Base-by-base conservation (phyloP, 306 rosid species). In the Dryas drummondii region DNA sequence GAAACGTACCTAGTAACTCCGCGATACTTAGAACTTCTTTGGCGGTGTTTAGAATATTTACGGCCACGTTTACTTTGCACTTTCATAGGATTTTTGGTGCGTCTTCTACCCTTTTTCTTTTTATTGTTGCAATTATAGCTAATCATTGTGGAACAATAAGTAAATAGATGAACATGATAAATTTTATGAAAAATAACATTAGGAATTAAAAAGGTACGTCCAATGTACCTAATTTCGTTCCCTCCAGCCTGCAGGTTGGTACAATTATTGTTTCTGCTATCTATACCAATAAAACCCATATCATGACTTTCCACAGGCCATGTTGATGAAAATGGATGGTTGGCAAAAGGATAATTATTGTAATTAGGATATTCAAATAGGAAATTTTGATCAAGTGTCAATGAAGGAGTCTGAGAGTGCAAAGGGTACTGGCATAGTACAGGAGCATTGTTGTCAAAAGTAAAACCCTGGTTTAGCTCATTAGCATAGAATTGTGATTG, bases 1-100 rank as follows among this genome's bases (percentile, higher is more conserved):
- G 6, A 16, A 41, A 71, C 46, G 3, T 52, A 86, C 89, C 49
- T 86, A 27, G 79, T 49, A 53, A 86, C 89, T 56, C 89, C 89
- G 1, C 83, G 70, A 49, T 49, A 86, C 15, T 6, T 6, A 3
- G 90, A 86, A 44, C 68, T 55, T 59, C 64, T 59, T 9, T 67
- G 41, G 15, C 66, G 49, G n/a, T 5, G 37, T 11, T 52, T 66
- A 5, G 48, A 7, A 16, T 6, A 71, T 17, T 52, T 74, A 1
- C 6, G n/a, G 19, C 7, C 27, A 66, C 61, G 64, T 52, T 9
- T 69, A n/a, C 15, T 32, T 32, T 32, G 37, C 37, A 32, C 37
- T 32, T 32, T 32, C 37, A 2, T 32, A 32, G 37, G 37, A 32
- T 32, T 32, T 32, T 32, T 32, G 37, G 37, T 1, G 37, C 37